These are phyloP conservation scores for Aspergillus pseudoviridinutans DNA, from an alignment of 2,329 filamentous ascomycete species.

Conservation along the genomic window DNA sequence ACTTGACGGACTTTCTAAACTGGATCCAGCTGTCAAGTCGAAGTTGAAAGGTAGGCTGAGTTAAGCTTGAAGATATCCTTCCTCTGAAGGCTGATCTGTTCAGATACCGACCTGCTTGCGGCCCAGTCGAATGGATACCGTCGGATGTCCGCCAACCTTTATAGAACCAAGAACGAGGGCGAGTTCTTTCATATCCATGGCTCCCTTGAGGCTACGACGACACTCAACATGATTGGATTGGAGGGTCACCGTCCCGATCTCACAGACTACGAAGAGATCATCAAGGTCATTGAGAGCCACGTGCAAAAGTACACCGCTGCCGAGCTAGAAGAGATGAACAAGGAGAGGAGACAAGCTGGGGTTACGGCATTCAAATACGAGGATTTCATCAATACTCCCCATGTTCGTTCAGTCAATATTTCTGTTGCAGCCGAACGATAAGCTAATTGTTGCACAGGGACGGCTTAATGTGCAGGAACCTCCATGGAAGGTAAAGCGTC, in stretches of 20 bases:
- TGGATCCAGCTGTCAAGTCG: constrained; percentile 35
- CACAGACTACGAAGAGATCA: constrained; percentile 57
- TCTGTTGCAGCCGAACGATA: neutral
- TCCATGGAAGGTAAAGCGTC: constrained; percentile 31
- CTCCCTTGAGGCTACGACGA: constrained; percentile 66
- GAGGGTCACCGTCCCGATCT: constrained; percentile 59
- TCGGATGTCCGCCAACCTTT: constrained; percentile 68
- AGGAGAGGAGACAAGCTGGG: constrained; percentile 55
- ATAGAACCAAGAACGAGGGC: constrained; percentile 61
- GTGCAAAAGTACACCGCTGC: constrained; percentile 52
- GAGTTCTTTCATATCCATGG: constrained; percentile 74
- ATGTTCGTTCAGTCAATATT: constrained; percentile 41
- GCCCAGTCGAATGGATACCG: constrained; percentile 70
- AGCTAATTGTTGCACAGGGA: constrained; percentile 16
- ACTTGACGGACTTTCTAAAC: constrained; percentile 36
- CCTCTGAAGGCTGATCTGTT: constrained; percentile 3
- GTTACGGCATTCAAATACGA: constrained; percentile 57
- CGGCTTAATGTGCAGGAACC: constrained; percentile 34
- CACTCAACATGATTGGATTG: constrained; percentile 66
- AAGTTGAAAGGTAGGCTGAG: constrained; percentile 34
- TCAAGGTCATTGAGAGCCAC: constrained; percentile 56
- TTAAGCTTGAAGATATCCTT: too few relatives aligned
- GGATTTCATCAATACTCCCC: constrained; percentile 54
- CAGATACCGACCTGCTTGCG: constrained; percentile 67
- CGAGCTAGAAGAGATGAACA: constrained; percentile 59